These are phyloP conservation scores for Candida ovalis DNA, from an alignment of 805 yeast species.

Conservation along the genomic window DNA sequence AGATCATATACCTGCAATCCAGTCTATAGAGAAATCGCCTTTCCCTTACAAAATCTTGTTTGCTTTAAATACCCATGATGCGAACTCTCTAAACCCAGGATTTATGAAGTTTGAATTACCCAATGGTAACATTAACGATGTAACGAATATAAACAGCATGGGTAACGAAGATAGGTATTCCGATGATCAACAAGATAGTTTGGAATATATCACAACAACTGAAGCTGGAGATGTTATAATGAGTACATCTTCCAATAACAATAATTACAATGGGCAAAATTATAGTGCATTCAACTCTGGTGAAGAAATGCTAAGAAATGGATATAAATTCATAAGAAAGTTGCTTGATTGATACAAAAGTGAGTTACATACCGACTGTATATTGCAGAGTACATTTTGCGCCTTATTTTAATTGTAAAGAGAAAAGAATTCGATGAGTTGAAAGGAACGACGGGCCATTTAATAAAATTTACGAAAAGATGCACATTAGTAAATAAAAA, in stretches of 20 bases:
- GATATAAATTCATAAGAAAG: conserved; percentile 39
- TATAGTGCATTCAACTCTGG: conserved; percentile 19
- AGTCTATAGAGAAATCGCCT: conserved; percentile 61
- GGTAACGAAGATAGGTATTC: conserved; percentile 5
- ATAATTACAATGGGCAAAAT: conserved; percentile 3
- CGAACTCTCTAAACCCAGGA: conserved; percentile 24
- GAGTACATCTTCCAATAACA: conserved; percentile 7
- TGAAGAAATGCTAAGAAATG: conserved; percentile 32
- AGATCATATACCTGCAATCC: conserved; percentile 71
- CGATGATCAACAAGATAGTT: conserved; percentile 19
- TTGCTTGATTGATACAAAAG: conserved; percentile 20
- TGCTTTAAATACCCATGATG: conserved; percentile 25
- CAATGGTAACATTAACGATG: not conserved
- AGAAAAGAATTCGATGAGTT: no score
- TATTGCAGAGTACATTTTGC: not conserved
- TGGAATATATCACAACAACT: conserved; percentile 26
- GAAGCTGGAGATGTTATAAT: conserved; percentile 24
- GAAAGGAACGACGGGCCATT: no score
- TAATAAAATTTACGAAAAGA: not conserved
- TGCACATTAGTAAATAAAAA: not conserved
- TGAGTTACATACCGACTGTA: not conserved
- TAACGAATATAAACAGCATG: not conserved
- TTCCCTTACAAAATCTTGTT: conserved; percentile 48
- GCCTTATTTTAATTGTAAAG: no score
- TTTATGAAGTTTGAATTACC: conserved; percentile 18